These are phyloP conservation scores for Chalciporus sphaerocephalus DNA, from an alignment of 768 basidiomycete species.

Conservation along the genomic window DNA sequence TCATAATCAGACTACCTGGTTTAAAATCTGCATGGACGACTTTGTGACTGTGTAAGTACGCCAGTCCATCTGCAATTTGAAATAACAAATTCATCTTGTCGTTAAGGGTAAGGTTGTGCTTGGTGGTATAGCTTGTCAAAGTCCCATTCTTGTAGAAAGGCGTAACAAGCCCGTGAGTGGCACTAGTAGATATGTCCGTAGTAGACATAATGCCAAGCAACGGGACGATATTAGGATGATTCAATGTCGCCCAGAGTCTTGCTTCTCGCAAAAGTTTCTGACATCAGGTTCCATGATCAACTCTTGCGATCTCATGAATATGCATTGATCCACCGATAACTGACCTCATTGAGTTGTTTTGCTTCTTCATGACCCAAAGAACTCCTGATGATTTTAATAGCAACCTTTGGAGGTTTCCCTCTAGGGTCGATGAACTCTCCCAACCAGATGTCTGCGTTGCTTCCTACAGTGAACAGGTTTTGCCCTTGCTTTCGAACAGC, in stretches of 20 bases:
- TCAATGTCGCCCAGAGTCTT: conserved; percentile 23
- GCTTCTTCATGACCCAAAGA: conserved; percentile 12
- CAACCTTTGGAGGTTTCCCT: conserved; percentile 15
- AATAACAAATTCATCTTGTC: conserved; percentile 20
- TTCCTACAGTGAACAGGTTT: conserved; percentile 16
- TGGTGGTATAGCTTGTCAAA: conserved; percentile 15
- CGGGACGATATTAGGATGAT: conserved; percentile 22
- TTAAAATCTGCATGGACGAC: conserved; percentile 39
- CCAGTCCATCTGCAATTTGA: conserved; percentile 20
- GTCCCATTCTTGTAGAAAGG: conserved; percentile 24
- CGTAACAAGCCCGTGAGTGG: conserved; percentile 24
- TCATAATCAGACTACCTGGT: conserved; percentile 29
- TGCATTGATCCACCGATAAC: neutral
- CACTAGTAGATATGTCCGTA: conserved; percentile 14
- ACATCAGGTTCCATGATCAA: neutral
- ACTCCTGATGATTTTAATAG: conserved; percentile 27
- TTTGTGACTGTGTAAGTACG: conserved; percentile 19
- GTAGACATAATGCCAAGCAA: conserved; percentile 22
- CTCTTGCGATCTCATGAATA: neutral
- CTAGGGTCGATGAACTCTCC: conserved; percentile 16
- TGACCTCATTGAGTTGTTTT: conserved; percentile 20
- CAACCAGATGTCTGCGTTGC: conserved; percentile 23
- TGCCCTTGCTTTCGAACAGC: conserved; percentile 12
- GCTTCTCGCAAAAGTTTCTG: conserved; percentile 29
- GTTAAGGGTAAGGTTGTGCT: conserved; percentile 4